A percentile compares a stretch with the other conserved stretches of the same genome.
Conservation (phyloP, 352 stramenopile genomes). For the Pythium utonaiense region DNA sequence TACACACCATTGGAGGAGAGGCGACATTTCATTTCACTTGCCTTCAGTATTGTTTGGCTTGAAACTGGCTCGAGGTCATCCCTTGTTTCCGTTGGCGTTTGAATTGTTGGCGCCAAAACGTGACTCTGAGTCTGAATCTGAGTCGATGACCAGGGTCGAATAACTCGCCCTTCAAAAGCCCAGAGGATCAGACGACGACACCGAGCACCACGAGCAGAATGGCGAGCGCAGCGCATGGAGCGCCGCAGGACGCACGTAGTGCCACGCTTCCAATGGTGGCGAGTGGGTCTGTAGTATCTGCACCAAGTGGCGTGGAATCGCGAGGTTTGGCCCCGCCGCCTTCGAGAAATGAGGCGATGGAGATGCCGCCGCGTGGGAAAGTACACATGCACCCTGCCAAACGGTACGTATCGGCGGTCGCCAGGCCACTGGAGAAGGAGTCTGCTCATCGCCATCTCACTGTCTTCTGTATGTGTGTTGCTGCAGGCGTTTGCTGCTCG, state of each 20-base stretch:
- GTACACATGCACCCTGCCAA: slow-evolving; percentile 32
- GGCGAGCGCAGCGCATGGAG: neutral
- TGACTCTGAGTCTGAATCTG: slow-evolving; percentile 12
- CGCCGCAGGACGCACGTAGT: neutral
- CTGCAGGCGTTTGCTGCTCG: slow-evolving; percentile 16
- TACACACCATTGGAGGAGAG: slow-evolving; percentile 13
- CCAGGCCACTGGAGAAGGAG: neutral
- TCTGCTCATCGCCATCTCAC: too few relatives aligned
- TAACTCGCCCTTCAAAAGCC: neutral
- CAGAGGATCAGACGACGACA: slow-evolving; percentile 13
- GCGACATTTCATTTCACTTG: slow-evolving; percentile 1
- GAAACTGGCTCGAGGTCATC: slow-evolving; percentile 6
- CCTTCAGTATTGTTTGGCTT: neutral
- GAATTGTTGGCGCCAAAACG: slow-evolving; percentile 26
- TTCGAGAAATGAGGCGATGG: neutral
- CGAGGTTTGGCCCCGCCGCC: neutral
- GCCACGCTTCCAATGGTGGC: too few relatives aligned
- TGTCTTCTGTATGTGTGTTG: neutral
- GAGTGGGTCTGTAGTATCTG: too few relatives aligned
- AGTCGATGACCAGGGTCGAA: neutral
- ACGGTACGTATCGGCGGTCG: slow-evolving; percentile 10
- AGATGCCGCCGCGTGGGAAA: neutral
- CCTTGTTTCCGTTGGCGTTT: slow-evolving; percentile 11
- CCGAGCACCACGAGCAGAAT: neutral
- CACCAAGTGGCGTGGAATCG: neutral